Conservation (phyloP, 2,329 filamentous ascomycete species). For the Pseudogymnoascus sp. region DNA sequence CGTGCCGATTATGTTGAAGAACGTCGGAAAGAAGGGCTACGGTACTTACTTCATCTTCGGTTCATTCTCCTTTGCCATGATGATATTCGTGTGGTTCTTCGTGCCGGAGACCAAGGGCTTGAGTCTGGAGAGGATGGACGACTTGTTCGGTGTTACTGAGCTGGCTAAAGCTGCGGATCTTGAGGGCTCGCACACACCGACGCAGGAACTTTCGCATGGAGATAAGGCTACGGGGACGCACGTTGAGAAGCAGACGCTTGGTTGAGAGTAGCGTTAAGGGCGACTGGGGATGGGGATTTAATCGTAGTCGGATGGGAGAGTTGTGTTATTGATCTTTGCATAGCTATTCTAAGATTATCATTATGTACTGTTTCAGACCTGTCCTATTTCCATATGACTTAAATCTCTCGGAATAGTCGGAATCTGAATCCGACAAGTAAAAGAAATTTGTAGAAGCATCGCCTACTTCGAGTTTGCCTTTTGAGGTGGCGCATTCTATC, state of each 20-base stretch:
- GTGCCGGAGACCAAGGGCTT: slow-evolving; percentile 61
- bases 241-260: background rate
- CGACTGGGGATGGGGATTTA: background rate
- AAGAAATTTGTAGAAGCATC: background rate
- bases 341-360: background rate
- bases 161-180: slow-evolving; percentile 24
- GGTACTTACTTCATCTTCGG: slow-evolving; percentile 64
- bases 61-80: slow-evolving; percentile 57
- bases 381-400: background rate
- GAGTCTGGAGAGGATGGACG: slow-evolving; percentile 54
- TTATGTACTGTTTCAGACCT: background rate
- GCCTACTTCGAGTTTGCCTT: background rate
- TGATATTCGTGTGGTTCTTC: slow-evolving; percentile 30
- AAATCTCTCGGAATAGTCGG: background rate
- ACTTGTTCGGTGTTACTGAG: slow-evolving; percentile 54
- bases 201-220: background rate
- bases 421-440: background rate
- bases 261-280: background rate
- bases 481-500: background rate
- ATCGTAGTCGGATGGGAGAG: background rate
- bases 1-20: slow-evolving; percentile 59
- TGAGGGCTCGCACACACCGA: background rate
- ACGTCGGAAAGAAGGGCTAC: slow-evolving; percentile 36
- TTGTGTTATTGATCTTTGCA: background rate
- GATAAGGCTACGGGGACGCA: background rate